Evolutionary conservation across 768 basidiomycete species (phyloP).

Genomic region (Hericium coralloides): DNA sequence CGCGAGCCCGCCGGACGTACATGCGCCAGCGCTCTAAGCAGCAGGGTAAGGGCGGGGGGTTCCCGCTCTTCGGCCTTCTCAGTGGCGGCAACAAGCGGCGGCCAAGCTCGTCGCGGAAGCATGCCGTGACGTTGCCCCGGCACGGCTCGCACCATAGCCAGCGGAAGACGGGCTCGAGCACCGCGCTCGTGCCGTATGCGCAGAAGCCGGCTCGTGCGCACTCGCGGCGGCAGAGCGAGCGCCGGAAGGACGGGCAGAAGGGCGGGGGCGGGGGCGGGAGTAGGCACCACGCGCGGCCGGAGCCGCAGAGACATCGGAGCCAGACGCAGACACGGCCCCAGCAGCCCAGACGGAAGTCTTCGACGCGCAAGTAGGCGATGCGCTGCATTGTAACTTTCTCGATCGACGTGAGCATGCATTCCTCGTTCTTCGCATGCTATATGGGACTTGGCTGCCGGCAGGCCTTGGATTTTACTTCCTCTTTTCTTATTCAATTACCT

Average conservation of each 20-base stretch:
- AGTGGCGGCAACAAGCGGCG: not conserved
- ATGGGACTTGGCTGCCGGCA: no score
- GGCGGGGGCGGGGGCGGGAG: not conserved
- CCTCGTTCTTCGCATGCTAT: no score
- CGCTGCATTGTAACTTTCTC: not conserved
- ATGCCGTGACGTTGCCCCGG: not conserved
- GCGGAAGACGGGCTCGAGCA: not conserved
- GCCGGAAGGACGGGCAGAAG: not conserved
- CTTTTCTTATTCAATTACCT: no score
- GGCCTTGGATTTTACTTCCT: no score
- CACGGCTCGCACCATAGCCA: not conserved
- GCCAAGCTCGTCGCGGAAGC: not conserved
- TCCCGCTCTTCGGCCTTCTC: constrained; percentile 3
- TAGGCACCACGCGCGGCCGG: not conserved
- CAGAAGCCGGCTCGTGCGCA: not conserved
- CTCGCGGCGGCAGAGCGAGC: not conserved
- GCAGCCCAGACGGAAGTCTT: not conserved
- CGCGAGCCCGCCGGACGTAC: constrained; percentile 2
- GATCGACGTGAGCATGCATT: no score
- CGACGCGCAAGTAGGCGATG: not conserved
- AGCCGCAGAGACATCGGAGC: not conserved
- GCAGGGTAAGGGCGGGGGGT: not conserved
- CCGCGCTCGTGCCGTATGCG: not conserved
- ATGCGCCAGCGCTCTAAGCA: not conserved
- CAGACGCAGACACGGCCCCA: not conserved